These are phyloP conservation scores for Cerrena zonata DNA, from an alignment of 1,284 basidiomycete species.

Conservation along the genomic window DNA sequence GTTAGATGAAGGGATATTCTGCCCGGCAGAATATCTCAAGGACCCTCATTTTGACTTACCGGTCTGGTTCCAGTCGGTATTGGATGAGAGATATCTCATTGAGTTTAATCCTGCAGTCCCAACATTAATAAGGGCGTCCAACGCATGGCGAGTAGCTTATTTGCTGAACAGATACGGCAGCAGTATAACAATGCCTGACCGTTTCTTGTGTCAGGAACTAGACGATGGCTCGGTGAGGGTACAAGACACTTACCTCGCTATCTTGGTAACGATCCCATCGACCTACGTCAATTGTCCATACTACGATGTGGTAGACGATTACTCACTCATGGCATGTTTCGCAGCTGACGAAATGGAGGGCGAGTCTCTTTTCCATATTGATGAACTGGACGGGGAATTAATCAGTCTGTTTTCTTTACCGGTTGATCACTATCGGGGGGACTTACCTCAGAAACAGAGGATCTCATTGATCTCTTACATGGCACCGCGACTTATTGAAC, in stretches of 20 bases:
- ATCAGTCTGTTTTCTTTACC: neutral
- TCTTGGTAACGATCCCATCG: neutral
- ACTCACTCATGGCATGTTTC: neutral
- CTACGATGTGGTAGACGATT: constrained; percentile 3
- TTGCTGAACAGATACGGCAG: neutral
- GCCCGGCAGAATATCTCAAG: neutral
- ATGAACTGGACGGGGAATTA: constrained; percentile 2
- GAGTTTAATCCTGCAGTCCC: neutral
- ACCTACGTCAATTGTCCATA: neutral
- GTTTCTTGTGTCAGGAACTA: neutral
- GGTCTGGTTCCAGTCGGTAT: constrained; percentile 3
- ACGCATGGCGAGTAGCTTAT: neutral
- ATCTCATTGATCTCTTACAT: neutral
- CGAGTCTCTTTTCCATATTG: neutral
- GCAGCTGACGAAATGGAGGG: neutral
- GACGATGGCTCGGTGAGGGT: neutral
- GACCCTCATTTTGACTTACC: constrained; percentile 8
- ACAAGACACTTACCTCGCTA: constrained; percentile 4
- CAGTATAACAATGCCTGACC: neutral
- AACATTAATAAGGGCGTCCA: neutral
- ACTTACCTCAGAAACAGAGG: neutral
- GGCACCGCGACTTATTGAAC: constrained; percentile 1
- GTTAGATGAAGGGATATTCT: neutral
- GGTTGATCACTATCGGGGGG: too few species aligned
- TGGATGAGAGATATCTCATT: neutral